These are phyloP conservation scores for Filobasidium floriforme DNA, from an alignment of 768 basidiomycete species.

Conservation along the genomic window DNA sequence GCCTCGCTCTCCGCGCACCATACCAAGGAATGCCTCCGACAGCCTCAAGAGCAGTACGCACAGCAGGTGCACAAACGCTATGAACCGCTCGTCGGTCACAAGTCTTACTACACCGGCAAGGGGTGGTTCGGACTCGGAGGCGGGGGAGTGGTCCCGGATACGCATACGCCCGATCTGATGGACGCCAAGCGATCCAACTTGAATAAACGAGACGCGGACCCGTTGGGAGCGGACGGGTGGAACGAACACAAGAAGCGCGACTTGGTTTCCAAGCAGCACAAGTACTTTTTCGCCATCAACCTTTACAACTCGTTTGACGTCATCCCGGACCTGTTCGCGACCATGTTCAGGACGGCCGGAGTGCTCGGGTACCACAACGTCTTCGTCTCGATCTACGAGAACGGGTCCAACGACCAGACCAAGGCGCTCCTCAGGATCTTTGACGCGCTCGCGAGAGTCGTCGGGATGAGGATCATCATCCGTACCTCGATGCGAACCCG, in stretches of 20 bases:
- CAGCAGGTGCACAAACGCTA: conserved; percentile 83
- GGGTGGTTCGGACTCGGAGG: conserved; percentile 30
- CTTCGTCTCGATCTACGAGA: conserved; percentile 97
- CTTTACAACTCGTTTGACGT: conserved; percentile 98
- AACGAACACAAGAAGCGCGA: conserved; percentile 28
- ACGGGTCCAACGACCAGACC: conserved; percentile 97
- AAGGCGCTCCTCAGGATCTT: conserved; percentile 93
- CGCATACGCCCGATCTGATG: conserved; percentile 4
- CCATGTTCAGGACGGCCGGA: conserved; percentile 84
- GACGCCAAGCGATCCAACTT: too few relatives aligned
- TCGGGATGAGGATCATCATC: conserved; percentile 88
- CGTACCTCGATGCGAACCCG: conserved; percentile 84
- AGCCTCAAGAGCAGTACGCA: conserved; percentile 72
- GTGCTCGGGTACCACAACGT: conserved; percentile 96
- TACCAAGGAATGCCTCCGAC: conserved; percentile 82
- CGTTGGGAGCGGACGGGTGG: background rate
- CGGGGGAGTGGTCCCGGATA: conserved; percentile 22
- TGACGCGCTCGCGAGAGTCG: conserved; percentile 78
- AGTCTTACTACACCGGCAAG: conserved; percentile 47
- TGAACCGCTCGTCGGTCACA: conserved; percentile 70
- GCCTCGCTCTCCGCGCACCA: conserved; percentile 82
- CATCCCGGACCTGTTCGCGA: conserved; percentile 93
- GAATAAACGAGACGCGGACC: background rate
- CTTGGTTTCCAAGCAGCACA: conserved; percentile 59
- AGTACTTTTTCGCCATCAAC: conserved; percentile 99